phyloP scores from a whole-genome alignment of 208 protist genomes.

The Leishmania martiniquensis region DNA sequence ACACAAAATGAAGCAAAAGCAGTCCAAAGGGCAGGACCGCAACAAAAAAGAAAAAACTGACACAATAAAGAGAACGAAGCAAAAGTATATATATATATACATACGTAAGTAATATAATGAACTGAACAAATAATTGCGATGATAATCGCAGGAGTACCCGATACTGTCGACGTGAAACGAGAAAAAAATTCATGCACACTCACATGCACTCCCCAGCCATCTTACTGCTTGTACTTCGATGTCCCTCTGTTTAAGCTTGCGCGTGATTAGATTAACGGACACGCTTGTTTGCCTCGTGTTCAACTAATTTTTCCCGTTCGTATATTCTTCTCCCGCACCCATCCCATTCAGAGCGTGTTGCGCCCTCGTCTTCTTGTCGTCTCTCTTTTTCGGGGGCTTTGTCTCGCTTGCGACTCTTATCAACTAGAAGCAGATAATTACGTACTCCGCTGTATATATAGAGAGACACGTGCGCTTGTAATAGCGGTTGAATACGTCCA shows the following conservation, averaged over 20 bases:
- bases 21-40: conserved; percentile 3
- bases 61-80: neutral
- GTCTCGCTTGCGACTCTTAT: neutral
- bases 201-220: neutral
- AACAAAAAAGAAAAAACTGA: neutral
- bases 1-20: conserved; percentile 3
- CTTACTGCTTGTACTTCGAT: neutral
- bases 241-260: neutral
- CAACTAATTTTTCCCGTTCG: neutral
- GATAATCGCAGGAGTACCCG: neutral
- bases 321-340: neutral
- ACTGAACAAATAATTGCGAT: neutral
- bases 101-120: conserved; percentile 14
- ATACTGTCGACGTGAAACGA: neutral
- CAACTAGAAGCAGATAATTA: neutral
- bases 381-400: neutral
- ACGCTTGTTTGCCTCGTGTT: neutral
- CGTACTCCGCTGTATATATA: too few species aligned
- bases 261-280: neutral
- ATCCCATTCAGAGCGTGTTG: neutral
- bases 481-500: neutral
- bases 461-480: neutral
- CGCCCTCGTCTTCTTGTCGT: neutral
- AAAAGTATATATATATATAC: neutral
- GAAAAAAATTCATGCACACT: neutral